phyloP scores from a whole-genome alignment of 768 basidiomycete species.

The Dendrothele bispora region DNA sequence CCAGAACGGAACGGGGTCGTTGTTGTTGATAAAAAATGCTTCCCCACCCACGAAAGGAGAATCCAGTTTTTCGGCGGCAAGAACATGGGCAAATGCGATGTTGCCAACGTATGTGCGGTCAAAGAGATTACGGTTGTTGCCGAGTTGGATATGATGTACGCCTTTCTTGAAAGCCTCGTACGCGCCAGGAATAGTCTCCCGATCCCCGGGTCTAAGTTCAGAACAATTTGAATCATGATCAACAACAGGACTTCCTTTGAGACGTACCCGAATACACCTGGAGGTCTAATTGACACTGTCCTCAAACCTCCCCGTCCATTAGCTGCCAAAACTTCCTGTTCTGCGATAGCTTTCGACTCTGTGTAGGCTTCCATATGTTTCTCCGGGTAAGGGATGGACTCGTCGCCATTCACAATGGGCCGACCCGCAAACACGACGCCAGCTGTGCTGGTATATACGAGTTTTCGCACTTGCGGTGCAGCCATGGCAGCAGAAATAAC shows the following conservation, averaged over 20 bases:
- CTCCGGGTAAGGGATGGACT: slow-evolving; percentile 40
- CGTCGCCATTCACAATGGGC: slow-evolving; percentile 46
- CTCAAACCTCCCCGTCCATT: slow-evolving; percentile 40
- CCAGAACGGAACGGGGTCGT: slow-evolving; percentile 54
- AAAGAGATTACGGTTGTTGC: slow-evolving; percentile 45
- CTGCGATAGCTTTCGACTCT: slow-evolving; percentile 47
- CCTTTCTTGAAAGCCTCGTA: slow-evolving; percentile 35
- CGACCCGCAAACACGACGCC: slow-evolving; percentile 44
- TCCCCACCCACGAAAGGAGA: slow-evolving; percentile 46
- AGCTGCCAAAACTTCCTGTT: slow-evolving; percentile 44
- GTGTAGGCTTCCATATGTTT: slow-evolving; percentile 45
- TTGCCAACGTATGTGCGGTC: slow-evolving; percentile 59
- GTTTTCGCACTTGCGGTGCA: slow-evolving; percentile 42
- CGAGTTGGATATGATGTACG: slow-evolving; percentile 47
- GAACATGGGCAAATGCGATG: slow-evolving; percentile 51
- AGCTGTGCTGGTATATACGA: slow-evolving; percentile 53
- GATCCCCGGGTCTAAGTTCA: background rate
- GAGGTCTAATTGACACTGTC: slow-evolving; percentile 46
- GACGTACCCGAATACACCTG: slow-evolving; percentile 52
- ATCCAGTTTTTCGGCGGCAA: slow-evolving; percentile 46
- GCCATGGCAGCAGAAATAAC: too few species aligned
- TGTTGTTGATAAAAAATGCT: slow-evolving; percentile 57
- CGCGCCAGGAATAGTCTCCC: slow-evolving; percentile 26
- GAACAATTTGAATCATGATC: background rate
- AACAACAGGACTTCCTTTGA: slow-evolving; percentile 40